Evolutionary conservation across 179 eudicot genomes (phyloP).

Genomic region (Silene vulgaris): DNA sequence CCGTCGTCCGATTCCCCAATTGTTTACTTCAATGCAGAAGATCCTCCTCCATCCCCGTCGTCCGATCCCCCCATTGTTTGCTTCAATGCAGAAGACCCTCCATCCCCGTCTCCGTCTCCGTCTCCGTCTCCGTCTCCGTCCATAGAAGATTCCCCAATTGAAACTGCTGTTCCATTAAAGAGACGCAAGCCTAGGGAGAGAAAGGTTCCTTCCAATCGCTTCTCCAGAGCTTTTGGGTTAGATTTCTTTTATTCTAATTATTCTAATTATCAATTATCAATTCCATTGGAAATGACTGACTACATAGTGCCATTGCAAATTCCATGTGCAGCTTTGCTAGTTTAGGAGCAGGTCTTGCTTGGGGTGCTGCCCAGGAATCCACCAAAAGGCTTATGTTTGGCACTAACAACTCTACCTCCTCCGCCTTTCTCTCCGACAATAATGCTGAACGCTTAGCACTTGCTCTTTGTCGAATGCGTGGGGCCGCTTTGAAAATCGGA

Average conservation of each 20-base stretch:
- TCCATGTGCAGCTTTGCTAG: constrained; percentile 55
- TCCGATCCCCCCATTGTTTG: constrained; percentile 28
- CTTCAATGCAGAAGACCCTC: constrained; percentile 25
- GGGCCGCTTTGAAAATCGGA: constrained; percentile 94
- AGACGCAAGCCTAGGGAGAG: constrained; percentile 69
- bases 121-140: not conserved
- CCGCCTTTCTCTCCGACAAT: constrained; percentile 73
- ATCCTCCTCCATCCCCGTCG: not conserved
- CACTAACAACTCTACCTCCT: constrained; percentile 38
- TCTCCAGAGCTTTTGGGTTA: constrained; percentile 86
- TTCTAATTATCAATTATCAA: not conserved
- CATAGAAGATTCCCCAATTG: not conserved
- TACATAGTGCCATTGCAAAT: not conserved
- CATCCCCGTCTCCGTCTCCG: not conserved
- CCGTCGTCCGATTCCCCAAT: not conserved
- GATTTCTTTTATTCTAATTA: not conserved
- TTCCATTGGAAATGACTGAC: not conserved
- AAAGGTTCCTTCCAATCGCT: constrained; percentile 80
- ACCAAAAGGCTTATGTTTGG: constrained; percentile 73
- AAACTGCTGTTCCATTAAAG: constrained; percentile 20
- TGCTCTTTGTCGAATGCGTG: constrained; percentile 98
- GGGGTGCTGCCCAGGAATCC: constrained; percentile 97
- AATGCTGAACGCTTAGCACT: constrained; percentile 94
- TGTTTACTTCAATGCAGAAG: not conserved
- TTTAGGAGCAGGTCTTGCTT: constrained; percentile 97